phyloP scores from a whole-genome alignment of 1,284 basidiomycete genomes.

The Heliocybe sulcata region DNA sequence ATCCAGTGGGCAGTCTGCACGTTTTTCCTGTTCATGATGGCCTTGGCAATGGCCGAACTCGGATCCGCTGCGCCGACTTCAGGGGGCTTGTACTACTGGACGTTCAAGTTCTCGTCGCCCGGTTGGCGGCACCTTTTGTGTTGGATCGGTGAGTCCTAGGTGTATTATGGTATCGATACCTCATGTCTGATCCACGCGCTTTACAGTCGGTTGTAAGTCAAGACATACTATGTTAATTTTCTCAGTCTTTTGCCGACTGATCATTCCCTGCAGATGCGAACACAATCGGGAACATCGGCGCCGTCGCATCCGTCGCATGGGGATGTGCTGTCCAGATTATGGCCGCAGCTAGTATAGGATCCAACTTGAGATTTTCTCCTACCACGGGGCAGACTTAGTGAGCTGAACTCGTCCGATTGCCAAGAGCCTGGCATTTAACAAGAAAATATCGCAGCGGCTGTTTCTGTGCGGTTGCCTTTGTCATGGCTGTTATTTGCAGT shows the following conservation, averaged over 20 bases:
- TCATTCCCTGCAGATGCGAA: slow-evolving; percentile 23
- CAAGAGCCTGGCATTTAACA: background rate
- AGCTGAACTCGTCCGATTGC: slow-evolving; percentile 13
- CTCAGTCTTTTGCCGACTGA: slow-evolving; percentile 10
- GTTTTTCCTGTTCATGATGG: slow-evolving; percentile 50
- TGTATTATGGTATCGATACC: slow-evolving; percentile 13
- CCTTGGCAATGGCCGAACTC: slow-evolving; percentile 42
- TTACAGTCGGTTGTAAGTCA: slow-evolving; percentile 9
- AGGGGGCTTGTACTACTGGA: slow-evolving; percentile 14
- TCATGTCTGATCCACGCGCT: slow-evolving; percentile 12
- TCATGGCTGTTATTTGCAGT: slow-evolving; percentile 41
- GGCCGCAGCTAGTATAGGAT: slow-evolving; percentile 52
- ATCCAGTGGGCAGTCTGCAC: slow-evolving; percentile 16
- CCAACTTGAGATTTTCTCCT: slow-evolving; percentile 39
- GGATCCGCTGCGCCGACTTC: slow-evolving; percentile 13
- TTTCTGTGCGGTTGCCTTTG: slow-evolving; percentile 30
- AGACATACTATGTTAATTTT: no score
- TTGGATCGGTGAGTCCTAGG: slow-evolving; percentile 41
- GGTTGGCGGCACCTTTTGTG: slow-evolving; percentile 8
- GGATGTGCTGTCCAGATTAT: slow-evolving; percentile 30
- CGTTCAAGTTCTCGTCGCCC: slow-evolving; percentile 12
- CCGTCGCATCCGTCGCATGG: slow-evolving; percentile 37
- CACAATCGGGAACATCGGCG: slow-evolving; percentile 30
- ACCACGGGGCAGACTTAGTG: slow-evolving; percentile 57
- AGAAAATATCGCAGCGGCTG: slow-evolving; percentile 37